Evolutionary conservation across 2,329 filamentous ascomycete species (phyloP).

Genomic region (Ophiocordyceps unilateralis): DNA sequence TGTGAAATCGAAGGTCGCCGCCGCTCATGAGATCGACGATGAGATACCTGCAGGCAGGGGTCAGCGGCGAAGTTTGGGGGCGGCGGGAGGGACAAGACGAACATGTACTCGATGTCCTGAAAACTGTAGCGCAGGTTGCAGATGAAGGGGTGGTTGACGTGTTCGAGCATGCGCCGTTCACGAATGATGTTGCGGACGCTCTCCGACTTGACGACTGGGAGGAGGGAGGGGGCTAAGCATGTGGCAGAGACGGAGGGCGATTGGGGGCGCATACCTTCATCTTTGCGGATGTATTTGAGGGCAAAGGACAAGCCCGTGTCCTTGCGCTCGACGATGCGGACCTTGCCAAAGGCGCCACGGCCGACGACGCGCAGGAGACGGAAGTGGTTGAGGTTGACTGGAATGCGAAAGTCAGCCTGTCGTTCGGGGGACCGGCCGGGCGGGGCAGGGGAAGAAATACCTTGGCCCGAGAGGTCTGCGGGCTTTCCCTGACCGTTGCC

Average conservation of each 20-base stretch:
- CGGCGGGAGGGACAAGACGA: slow-evolving; percentile 18
- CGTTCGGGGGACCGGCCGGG: slow-evolving; percentile 1
- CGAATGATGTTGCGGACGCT: slow-evolving; percentile 97
- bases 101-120: slow-evolving; percentile 98
- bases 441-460: no score
- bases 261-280: slow-evolving; percentile 58
- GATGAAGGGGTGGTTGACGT: slow-evolving; percentile 93
- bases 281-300: slow-evolving; percentile 95
- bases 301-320: slow-evolving; percentile 89
- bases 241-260: background rate
- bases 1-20: slow-evolving; percentile 91
- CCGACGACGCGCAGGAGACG: slow-evolving; percentile 87
- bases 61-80: background rate
- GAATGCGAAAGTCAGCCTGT: background rate
- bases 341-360: slow-evolving; percentile 95
- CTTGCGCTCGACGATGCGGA: slow-evolving; percentile 94
- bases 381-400: slow-evolving; percentile 96
- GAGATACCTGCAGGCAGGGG: slow-evolving; percentile 55
- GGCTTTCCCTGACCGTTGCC: slow-evolving; percentile 92
- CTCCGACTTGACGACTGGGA: slow-evolving; percentile 79
- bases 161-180: slow-evolving; percentile 93
- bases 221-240: background rate
- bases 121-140: slow-evolving; percentile 98
- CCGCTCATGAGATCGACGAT: slow-evolving; percentile 98
- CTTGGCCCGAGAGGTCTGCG: slow-evolving; percentile 82